These are phyloP conservation scores for Nakazawaea laoshanensis DNA, from an alignment of 805 yeast species.

Conservation along the genomic window DNA sequence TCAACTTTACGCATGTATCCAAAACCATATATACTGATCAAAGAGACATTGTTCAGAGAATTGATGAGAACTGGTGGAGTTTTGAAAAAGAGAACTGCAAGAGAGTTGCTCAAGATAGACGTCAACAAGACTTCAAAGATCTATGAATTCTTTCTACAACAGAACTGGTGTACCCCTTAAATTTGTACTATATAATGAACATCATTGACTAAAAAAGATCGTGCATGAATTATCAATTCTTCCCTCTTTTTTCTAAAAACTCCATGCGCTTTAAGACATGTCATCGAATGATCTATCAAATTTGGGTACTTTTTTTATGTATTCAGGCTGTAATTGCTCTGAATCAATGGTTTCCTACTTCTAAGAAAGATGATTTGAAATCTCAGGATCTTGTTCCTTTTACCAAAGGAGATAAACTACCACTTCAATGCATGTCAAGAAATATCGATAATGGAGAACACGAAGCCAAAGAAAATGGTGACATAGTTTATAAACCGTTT, in stretches of 20 bases:
- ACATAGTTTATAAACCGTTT: slow-evolving; percentile 48
- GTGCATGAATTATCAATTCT: no score
- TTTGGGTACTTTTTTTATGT: no score
- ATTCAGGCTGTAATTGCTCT: no score
- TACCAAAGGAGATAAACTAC: slow-evolving; percentile 30
- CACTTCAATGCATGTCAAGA: slow-evolving; percentile 54
- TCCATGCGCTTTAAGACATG: no score
- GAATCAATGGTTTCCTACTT: slow-evolving; percentile 8
- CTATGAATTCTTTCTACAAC: slow-evolving; percentile 87
- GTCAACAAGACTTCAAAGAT: slow-evolving; percentile 79
- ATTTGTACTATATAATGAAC: background rate
- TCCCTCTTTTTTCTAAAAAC: no score
- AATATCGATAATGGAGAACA: slow-evolving; percentile 75
- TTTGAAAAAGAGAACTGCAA: slow-evolving; percentile 76
- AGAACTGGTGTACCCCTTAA: slow-evolving; percentile 62
- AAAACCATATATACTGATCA: slow-evolving; percentile 88
- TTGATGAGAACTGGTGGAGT: slow-evolving; percentile 78
- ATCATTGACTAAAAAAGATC: background rate
- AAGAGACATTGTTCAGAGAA: slow-evolving; percentile 83
- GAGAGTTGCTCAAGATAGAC: slow-evolving; percentile 78
- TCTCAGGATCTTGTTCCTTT: slow-evolving; percentile 1
- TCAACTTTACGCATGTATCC: slow-evolving; percentile 79
- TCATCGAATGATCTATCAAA: no score
- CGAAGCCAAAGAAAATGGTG: slow-evolving; percentile 51
- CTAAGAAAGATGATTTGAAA: slow-evolving; percentile 2